Evolutionary conservation across 345 rosid species (phyloP), one percentile per base, ranked within the genome.

Genomic region (Clausena lansium): DNA sequence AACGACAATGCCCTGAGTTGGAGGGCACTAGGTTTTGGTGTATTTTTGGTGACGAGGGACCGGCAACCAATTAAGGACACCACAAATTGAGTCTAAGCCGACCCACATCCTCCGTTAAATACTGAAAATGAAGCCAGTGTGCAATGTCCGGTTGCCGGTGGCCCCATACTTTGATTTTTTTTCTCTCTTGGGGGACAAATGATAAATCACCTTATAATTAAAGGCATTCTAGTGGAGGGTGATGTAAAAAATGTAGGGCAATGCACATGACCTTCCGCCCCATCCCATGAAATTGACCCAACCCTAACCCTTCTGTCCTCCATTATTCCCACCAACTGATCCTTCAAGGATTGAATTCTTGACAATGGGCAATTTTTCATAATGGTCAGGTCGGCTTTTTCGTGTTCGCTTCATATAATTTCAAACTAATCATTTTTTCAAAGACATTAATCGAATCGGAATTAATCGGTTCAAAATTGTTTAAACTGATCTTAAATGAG

Each of bases 121-220:
- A 75, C 64, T 80, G 11, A 52, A 64, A 22, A 30, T 33, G 79
- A 76, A 79, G 76, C 64, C 67, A 69, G n/a, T n/a, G n/a, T n/a
- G n/a, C n/a, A n/a, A n/a, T 60, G 76, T 57, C 33, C 17, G 39
- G 50, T 75, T 30, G 81, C 62, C 62, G 75, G 76, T 78, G 82
- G 78, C 80, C 82, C 84, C 80, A 66, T 55, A 25, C 9, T 58
- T 32, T 58, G 75, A 62, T 38, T 35, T 45, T 73, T 73, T 15
- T 19, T 55, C 19, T 70, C 32, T n/a, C 8, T 39, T 0, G 6
- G 41, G 59, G 10, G 69, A 45, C 32, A 22, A 68, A 79, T 66
- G 35, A 69, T 50, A 3, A 6, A 47, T 28, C 61, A 20, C 72
- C 77, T 76, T 66, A 17, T 4, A 3, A 24, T 11, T 28, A 58